Base-by-base conservation (phyloP, 352 stramenopile species). In the Globisporangium mamillatum region DNA sequence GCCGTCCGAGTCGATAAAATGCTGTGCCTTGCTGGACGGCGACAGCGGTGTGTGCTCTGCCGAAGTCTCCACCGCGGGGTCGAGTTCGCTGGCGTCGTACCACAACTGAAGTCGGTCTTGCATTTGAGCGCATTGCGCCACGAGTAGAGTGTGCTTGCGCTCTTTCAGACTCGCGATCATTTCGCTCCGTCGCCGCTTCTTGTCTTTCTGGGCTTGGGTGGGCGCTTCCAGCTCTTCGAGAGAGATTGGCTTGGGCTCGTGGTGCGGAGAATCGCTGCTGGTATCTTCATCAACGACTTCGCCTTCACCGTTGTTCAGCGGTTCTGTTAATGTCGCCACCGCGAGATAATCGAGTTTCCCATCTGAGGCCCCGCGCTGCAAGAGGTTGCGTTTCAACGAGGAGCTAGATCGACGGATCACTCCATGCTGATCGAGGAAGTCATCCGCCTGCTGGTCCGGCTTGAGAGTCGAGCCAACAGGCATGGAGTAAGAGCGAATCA, bases 381-480 rank as follows among this genome's bases (percentile, higher is more conserved):
- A 60, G 67, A 84, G 74, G 18, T 72, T 36, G 5, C 29, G 73
- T 7, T 58, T 69, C 5, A 74, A 78, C 20, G 79, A 66, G 14
- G 61, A 58, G 29, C 53, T 69, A 1, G 75, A 83, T 60, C 81
- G 79, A 32, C 78, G 75, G 12, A 80, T 66, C 25, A 82, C 74
- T 29, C 81, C 79, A 61, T 88, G 48, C n/a, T 67, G 44, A 59
- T 86, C 77, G 6, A 86, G 66, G 57, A 71, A 89, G 63, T 84
- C 79, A 18, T 65, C 44, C 25, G 14, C 4, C 32, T 8, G 24
- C 16, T 69, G 71, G 9, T 75, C 72, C 0, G 67, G 69, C 10
- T 85, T 75, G 16, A 88, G 46, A 1, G 74, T 63, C 14, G 59
- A 66, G 18, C 36, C 53, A 3, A 63, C 38, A 7, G 53, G 63